Evolutionary conservation across 176 grass and related monocot species (phyloP), one percentile per base, ranked within the genome.

Genomic region (Oryza punctata): DNA sequence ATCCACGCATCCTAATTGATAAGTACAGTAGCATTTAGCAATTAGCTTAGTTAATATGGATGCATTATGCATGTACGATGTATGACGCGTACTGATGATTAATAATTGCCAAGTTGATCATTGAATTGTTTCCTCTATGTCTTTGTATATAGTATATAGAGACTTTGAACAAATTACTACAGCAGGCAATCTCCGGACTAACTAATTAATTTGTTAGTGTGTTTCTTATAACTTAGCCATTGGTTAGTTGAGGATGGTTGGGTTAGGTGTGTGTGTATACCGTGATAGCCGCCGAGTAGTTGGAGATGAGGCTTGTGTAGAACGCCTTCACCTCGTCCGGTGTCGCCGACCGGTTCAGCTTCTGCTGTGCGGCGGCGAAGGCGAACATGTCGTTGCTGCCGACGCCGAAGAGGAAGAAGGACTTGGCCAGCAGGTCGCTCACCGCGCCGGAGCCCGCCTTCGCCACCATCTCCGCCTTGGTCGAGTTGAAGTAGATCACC

Each of bases 341-440:
- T 8, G 76, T 43, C 5, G 59, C 23, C 0, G 83, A 69, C 16
- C 1, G 65, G 61, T 38, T 88, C 4, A 2, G 68, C 45, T n/a
- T 41, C 76, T 70, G 68, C 10, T 13, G 12, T 11, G 26, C 65
- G 29, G 16, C 5, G 3, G 59, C 12, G 79, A 84, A 88, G 30
- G 12, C 71, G 33, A 80, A 87, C 13, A 91, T 7, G 47, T 91
- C 85, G 63, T 91, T 91, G 43, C 35, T 68, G 69, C 85, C 67
- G 37, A 24, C 10, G 24, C 75, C 44, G 7, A 90, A 0, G 37
- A 90, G 66, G 79, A 87, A 75, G 85, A 91, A 12, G n/a, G 85
- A 91, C 11, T n/a, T 88, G 2, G 84, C 63, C 8, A 93, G 78
- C 75, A 82, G 61, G 10, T 4, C 0, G 45, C 37, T 3, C 65